Base-by-base conservation (phyloP, 768 basidiomycete genomes). In the Cyclocybe cylindracea region DNA sequence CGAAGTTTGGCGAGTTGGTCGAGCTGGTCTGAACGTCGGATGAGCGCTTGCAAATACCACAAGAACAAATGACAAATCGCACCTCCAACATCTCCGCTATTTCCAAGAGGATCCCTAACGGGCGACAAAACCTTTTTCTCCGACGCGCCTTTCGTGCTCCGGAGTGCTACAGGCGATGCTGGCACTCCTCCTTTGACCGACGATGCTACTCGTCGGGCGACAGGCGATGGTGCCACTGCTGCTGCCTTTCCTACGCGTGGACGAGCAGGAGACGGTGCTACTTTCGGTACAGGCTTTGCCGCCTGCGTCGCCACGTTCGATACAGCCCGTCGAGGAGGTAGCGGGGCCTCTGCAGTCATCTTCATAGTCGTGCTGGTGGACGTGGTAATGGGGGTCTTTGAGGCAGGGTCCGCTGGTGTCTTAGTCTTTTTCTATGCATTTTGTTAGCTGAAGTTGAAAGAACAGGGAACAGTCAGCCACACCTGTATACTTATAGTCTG, bases 401-500 rank as follows among this genome's bases (percentile, higher is more conserved):
- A 39, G 11, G 41, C 5, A 31, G 33, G 46, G 19, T 64, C 62
- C 4, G 46, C 24, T 4, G 37, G 32, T 32, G 54, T 6, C 33
- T 61, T 66, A 3, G 40, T 13, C 37, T 53, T 63, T 59, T 53
- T 60, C 60, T 63, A 41, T 16, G 34, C 35, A 13, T 31, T 39
- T 39, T 40, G 42, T 50, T 39, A 37, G 11, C 24, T 24, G 24
- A 36, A 53, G 45, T 37, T 42, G 39, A 46, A n/a, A 37, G 16
- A 39, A 11, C 9, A 29, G 14, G 32, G 3, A n/a, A 3, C 33
- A 39, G n/a, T 50, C 14, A 32, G 48, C 31, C 7, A 50, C n/a
- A 62, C 87, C 73, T 86, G 85, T 32, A 86, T 75, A 46, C 75
- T 70, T 24, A 90, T 75, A 33, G 76, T 77, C 51, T 78, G 71